Evolutionary conservation across 2,329 filamentous ascomycete genomes (phyloP), one percentile per base, ranked within the genome.

Genomic region (Phialemonium atrogriseum): DNA sequence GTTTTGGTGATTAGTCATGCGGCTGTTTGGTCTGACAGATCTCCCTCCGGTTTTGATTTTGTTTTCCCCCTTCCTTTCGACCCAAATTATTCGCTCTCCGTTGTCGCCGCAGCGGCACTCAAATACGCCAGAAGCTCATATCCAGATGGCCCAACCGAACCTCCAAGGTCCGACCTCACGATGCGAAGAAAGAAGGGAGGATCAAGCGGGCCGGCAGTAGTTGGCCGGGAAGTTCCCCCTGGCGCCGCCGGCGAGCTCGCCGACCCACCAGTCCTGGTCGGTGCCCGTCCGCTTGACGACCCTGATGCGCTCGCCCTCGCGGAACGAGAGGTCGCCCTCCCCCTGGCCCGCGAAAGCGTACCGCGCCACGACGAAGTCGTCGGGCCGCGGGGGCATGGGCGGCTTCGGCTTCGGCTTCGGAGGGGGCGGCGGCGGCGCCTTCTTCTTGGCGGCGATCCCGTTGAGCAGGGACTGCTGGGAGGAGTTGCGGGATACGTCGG

Each of bases 191-290:
- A n/a, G n/a, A n/a, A n/a, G n/a, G n/a, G n/a, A n/a, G n/a, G n/a
- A n/a, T 69, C n/a, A n/a, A n/a, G n/a, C n/a, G n/a, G n/a, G n/a
- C n/a, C n/a, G n/a, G 49, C 80, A 84, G 57, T 93, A 93, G 55
- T 93, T 93, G 6, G 85, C 85, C 1, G 85, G 85, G 51, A 93
- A 93, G 43, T 66, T 77, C 4, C 85, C 85, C 49, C 67, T 70
- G 16, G 64, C 54, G 0, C 84, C 84, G n/a, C n/a, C n/a, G 24
- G 65, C 64, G 10, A 88, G 41, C 54, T 91, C 84, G 10, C 85
- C 85, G 39, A 84, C 73, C 85, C 85, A 93, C 84, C 85, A 93
- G 51, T 91, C 85, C 56, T 91, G 81, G 14, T 76, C 80, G 39
- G 79, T 86, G 6, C 75, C 71, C 3, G 85, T 91, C 61, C 81